phyloP scores from a whole-genome alignment of 495 filamentous ascomycete genomes.

The Recurvomyces mirabilis region DNA sequence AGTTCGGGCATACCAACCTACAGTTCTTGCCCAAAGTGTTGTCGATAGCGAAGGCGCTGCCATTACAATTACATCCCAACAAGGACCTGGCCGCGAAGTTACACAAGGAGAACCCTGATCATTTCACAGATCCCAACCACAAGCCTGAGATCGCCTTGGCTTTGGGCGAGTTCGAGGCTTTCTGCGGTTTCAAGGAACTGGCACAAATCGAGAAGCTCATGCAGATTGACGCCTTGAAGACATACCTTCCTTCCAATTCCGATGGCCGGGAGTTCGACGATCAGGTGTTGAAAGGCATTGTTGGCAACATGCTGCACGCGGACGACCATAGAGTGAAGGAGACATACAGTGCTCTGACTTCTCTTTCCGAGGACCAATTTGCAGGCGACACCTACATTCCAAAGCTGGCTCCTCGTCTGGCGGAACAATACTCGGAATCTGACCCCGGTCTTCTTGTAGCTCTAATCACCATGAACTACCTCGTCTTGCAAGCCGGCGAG shows the following conservation, averaged over 20 bases:
- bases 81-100: slow-evolving; percentile 52
- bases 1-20: slow-evolving; percentile 50
- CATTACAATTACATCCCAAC: slow-evolving; percentile 70
- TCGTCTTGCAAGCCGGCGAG: slow-evolving; percentile 53
- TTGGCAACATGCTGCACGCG: slow-evolving; percentile 44
- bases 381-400: slow-evolving; percentile 48
- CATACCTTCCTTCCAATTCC: slow-evolving; percentile 38
- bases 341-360: slow-evolving; percentile 40
- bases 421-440: slow-evolving; percentile 48
- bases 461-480: slow-evolving; percentile 61
- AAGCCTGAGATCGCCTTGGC: slow-evolving; percentile 78
- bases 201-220: slow-evolving; percentile 50
- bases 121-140: slow-evolving; percentile 63
- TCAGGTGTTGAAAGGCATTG: slow-evolving; percentile 48
- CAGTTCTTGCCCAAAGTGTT: slow-evolving; percentile 72
- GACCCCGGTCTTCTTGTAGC: slow-evolving; percentile 58
- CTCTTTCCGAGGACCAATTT: slow-evolving; percentile 38
- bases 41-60: slow-evolving; percentile 67
- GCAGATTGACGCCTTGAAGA: slow-evolving; percentile 39
- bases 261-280: slow-evolving; percentile 45
- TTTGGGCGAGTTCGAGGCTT: slow-evolving; percentile 65
- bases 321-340: slow-evolving; percentile 40
- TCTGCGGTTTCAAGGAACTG: slow-evolving; percentile 64
- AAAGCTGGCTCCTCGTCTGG: slow-evolving; percentile 51
- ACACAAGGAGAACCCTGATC: slow-evolving; percentile 49